A percentile compares a stretch with the other conserved stretches of the same genome.
Evolutionary conservation across 441 rosid species (phyloP).

Genomic region (Erysimum pusillum): DNA sequence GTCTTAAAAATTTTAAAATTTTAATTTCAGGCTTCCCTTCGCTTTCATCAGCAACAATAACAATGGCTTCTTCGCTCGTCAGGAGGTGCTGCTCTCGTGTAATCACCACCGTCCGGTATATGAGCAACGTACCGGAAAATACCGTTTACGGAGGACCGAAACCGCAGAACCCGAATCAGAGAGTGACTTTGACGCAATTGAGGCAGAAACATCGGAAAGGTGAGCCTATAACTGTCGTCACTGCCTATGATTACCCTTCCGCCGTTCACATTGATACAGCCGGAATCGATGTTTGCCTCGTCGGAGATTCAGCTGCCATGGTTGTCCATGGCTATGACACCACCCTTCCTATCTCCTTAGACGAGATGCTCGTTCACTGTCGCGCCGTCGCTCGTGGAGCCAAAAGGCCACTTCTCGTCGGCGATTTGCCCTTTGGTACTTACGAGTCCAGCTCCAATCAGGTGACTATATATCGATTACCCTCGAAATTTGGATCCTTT

Average conservation of each 20-base stretch:
- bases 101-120: slow-evolving; percentile 52
- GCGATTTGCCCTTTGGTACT: slow-evolving; percentile 91
- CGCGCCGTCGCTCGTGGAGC: slow-evolving; percentile 93
- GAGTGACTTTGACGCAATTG: slow-evolving; percentile 70
- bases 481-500: slow-evolving; percentile 5
- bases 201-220: slow-evolving; percentile 75
- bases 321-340: slow-evolving; percentile 96
- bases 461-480: slow-evolving; percentile 47
- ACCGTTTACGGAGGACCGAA: slow-evolving; percentile 83
- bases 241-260: slow-evolving; percentile 92
- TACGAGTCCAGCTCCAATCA: slow-evolving; percentile 76
- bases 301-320: slow-evolving; percentile 97
- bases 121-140: slow-evolving; percentile 84
- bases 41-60: slow-evolving; percentile 7
- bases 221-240: slow-evolving; percentile 79
- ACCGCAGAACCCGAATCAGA: slow-evolving; percentile 63
- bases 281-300: slow-evolving; percentile 83
- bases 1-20: background rate
- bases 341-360: slow-evolving; percentile 86
- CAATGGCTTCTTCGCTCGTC: slow-evolving; percentile 37
- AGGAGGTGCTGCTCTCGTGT: slow-evolving; percentile 36
- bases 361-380: slow-evolving; percentile 94
- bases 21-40: background rate
- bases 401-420: slow-evolving; percentile 75
- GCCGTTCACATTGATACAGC: slow-evolving; percentile 88